phyloP scores from a whole-genome alignment of 768 basidiomycete species.

The Leucocoprinus birnbaumii region DNA sequence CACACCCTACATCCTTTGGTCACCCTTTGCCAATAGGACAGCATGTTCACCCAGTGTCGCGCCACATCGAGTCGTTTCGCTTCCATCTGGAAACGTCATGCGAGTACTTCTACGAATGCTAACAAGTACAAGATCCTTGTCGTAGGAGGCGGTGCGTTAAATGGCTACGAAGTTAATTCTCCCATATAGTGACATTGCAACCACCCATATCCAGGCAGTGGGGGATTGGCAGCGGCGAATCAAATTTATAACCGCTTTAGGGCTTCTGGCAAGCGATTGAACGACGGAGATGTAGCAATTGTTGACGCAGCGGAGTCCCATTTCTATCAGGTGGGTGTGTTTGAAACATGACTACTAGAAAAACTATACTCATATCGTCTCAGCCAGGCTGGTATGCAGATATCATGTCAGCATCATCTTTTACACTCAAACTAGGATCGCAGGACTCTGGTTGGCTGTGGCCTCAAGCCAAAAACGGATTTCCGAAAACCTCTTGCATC shows the following conservation, averaged over 20 bases:
- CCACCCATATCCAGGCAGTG: no score
- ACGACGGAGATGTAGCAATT: slow-evolving; percentile 78
- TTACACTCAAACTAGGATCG: neutral
- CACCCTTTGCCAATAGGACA: neutral
- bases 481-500: slow-evolving; percentile 64
- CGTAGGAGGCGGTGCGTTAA: slow-evolving; percentile 77
- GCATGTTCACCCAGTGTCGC: slow-evolving; percentile 3
- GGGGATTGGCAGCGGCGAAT: slow-evolving; percentile 79
- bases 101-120: slow-evolving; percentile 35
- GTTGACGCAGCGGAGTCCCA: slow-evolving; percentile 81
- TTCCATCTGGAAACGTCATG: slow-evolving; percentile 20
- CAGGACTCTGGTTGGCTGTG: slow-evolving; percentile 93
- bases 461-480: slow-evolving; percentile 67
- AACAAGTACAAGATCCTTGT: slow-evolving; percentile 81
- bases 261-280: slow-evolving; percentile 63
- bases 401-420: neutral
- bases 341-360: no score
- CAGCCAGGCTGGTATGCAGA: slow-evolving; percentile 78
- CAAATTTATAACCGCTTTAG: slow-evolving; percentile 85
- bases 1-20: neutral
- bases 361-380: no score
- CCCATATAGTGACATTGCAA: no score
- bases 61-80: neutral
- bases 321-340: slow-evolving; percentile 70
- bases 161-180: no score